Evolutionary conservation across 768 basidiomycete genomes (phyloP), one percentile per base, ranked within the genome.

Genomic region (Pulveroboletus ravenelii): DNA sequence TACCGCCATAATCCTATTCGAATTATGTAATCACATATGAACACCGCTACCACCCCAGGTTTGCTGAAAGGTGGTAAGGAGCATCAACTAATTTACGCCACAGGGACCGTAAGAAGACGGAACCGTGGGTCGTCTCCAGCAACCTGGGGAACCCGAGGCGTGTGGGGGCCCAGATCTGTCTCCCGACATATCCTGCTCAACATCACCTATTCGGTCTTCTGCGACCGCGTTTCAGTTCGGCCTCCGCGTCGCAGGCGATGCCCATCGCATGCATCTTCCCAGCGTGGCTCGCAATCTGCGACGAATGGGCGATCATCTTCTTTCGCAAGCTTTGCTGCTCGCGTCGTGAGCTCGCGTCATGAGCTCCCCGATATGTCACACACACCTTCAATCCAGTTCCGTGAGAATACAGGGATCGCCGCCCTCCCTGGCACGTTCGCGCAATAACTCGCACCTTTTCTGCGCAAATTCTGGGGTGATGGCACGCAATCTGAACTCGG

Each of bases 11-110:
- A 47, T 27, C 23, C 44, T 17, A 25, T 8, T 5, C 10, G 8
- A 10, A 40, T 57, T 54, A 62, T n/a, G 43, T 63, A 63, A 62
- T 62, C 36, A n/a, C 35, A 36, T 13, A 13, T 31, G 30, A 1
- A 30, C 29, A 31, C 30, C 30, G 25, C 25, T 27, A 27, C 25
- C 3, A 31, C 10, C 30, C 30, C 30, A 5, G 10, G 25, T 27
- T 27, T 27, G 6, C 25, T 5, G 25, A 27, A 27, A 27, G 25
- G 25, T 27, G 25, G 2, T 27, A 27, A 27, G 25, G 25, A 27
- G 25, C 5, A 27, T 27, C 6, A 27, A 27, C 25, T n/a, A 10
- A 15, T n/a, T 37, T 48, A 57, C 39, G 52, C 53, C 46, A 37
- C 9, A 35, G 3, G 35, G n/a, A n/a, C 8, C 48, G 50, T 57